Evolutionary conservation across 2,329 filamentous ascomycete species (phyloP), one percentile per base, ranked within the genome.

Genomic region (Dactylellina drechsleri): DNA sequence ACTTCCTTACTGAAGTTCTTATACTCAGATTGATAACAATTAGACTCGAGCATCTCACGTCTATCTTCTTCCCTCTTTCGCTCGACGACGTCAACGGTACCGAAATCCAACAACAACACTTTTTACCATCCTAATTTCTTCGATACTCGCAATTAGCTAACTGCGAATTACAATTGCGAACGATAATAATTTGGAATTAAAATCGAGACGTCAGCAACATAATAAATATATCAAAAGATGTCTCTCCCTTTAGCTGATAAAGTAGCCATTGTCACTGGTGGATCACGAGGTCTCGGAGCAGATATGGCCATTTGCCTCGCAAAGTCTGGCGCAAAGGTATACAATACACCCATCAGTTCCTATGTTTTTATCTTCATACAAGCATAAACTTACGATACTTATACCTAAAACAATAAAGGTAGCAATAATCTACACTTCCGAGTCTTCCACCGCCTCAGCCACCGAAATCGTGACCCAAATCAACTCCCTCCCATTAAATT

Each of bases 241-340:
- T 16, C 53, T 6, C 70, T 67, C 8, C 62, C 70, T 8, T 43
- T 74, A 20, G 57, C 45, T 23, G 62, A 57, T 26, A 74, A 74
- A 20, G 50, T 74, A 18, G 70, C 70, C n/a, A 74, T 74, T 45
- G 57, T 74, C 12, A 74, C 70, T 23, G 70, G 70, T 16, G 70
- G 70, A 7, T 74, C 70, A 13, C 50, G 70, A 47, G 70, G 70
- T 7, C 62, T 74, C 15, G 70, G 70, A 2, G 70, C 62, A 4
- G 70, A 74, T 18, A 74, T 74, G 62, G 70, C 64, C 0, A 6
- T 74, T 2, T 62, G 62, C 5, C 26, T 74, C 3, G 70, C 62
- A 28, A 74, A 67, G 26, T 57, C 70, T 16, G 70, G 70, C 15
- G 70, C 70, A 59, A 74, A 74, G 70, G 70, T 74, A 62, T n/a